phyloP scores from a whole-genome alignment of 2,329 filamentous ascomycete genomes.

The Penicillium frequentans region DNA sequence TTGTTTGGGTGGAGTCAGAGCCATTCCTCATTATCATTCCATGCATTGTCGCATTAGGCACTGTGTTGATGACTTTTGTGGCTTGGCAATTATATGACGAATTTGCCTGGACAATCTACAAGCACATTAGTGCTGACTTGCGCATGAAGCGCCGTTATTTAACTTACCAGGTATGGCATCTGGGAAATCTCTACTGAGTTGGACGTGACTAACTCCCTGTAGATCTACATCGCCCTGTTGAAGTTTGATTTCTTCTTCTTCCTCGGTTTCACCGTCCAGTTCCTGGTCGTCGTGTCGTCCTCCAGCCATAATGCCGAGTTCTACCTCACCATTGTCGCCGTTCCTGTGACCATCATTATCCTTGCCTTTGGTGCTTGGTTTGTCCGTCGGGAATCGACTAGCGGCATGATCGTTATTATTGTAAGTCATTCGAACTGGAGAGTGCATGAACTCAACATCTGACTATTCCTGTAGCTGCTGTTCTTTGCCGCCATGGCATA shows the following conservation, averaged over 20 bases:
- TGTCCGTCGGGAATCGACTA: constrained; percentile 76
- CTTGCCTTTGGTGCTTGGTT: constrained; percentile 82
- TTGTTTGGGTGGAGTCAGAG: constrained; percentile 68
- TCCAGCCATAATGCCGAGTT: constrained; percentile 71
- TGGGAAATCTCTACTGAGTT: background rate
- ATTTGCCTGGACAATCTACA: constrained; percentile 99
- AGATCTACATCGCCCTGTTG: constrained; percentile 96
- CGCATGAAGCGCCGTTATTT: constrained; percentile 96
- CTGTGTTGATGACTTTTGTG: constrained; percentile 69
- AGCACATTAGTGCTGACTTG: constrained; percentile 96
- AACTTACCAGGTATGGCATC: constrained; percentile 78
- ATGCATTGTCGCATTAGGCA: constrained; percentile 74
- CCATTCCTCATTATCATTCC: constrained; percentile 85
- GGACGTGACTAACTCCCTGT: constrained; percentile 21
- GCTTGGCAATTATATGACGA: constrained; percentile 97
- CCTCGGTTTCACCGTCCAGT: constrained; percentile 96
- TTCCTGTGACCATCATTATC: constrained; percentile 87
- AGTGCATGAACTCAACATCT: constrained; percentile 10
- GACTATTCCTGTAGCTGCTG: constrained; percentile 54
- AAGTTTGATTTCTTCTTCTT: constrained; percentile 99
- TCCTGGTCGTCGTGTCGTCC: constrained; percentile 84
- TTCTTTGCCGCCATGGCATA: constrained; percentile 89
- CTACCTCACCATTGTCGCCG: constrained; percentile 80
- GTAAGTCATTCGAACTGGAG: constrained; percentile 37
- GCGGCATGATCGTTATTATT: constrained; percentile 76